Base-by-base conservation (phyloP, 768 basidiomycete genomes). In the Pleurotus platypus region DNA sequence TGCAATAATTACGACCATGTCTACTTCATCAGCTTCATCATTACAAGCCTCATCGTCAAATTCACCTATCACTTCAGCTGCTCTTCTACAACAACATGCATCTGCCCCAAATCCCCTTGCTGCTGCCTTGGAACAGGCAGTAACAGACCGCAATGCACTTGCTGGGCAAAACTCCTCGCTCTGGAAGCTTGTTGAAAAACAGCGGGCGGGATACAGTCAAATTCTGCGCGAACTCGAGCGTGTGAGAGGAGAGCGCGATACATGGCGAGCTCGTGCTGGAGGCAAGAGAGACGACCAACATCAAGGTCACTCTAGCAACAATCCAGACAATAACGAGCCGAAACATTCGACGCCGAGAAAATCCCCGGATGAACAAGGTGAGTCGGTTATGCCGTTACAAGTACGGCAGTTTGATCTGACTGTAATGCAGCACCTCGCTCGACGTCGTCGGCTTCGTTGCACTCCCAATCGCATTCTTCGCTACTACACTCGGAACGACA, bases 161-260 rank as follows among this genome's bases (percentile, higher is more conserved):
- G 83, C 88, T 9, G 72, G 84, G 3, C 94, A 96, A 75, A 96
- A 96, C 68, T 75, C 86, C 13, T 92, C 95, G 72, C 83, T 96
- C 18, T 96, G 94, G 94, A 95, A 94, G 70, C 81, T 95, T 60
- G 87, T 96, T 67, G 92, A 95, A 78, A 95, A 94, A 69, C 92
- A 94, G 69, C 82, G 92, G 56, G 71, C 83, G 18, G 90, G 86
- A n/a, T 90, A 90, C 67, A 84, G 81, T 58, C 85, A 89, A 57
- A 82, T 92, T 56, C 75, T 89, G 68, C 90, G 90, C 72, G 92
- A 96, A 63, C 78, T 92, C 45, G 93, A 95, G 62, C 83, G 94
- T 55, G 81, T 96, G 50, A 79, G 94, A 12, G 75, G 75, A 9
- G 94, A 96, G 68, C 82, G 94, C 15, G 93, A 94, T 65, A 67